A percentile compares a stretch with the other conserved stretches of the same genome.
These are phyloP conservation scores for Heliosperma pusillum DNA, from an alignment of 148 eudicot species.

Conservation along the genomic window DNA sequence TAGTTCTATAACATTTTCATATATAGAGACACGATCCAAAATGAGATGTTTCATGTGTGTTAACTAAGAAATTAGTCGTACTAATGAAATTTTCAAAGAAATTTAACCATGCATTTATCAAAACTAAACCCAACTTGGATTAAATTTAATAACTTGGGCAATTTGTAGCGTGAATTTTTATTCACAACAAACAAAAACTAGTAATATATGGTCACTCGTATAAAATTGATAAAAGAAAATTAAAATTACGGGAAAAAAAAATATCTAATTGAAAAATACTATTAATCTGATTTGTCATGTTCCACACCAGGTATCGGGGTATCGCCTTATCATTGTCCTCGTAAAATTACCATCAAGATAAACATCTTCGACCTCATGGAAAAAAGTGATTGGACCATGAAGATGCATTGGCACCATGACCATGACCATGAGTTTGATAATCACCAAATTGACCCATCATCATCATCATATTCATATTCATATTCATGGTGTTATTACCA, in stretches of 20 bases:
- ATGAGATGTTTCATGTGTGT: no score
- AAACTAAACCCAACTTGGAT: not conserved
- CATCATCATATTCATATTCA: constrained; percentile 26
- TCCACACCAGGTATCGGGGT: no score
- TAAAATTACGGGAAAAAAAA: not conserved
- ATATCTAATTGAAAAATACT: not conserved
- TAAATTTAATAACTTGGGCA: not conserved
- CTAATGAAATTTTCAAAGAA: no score
- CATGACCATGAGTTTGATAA: constrained; percentile 20
- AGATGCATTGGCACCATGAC: constrained; percentile 28
- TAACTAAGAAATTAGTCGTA: no score
- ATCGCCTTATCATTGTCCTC: no score
- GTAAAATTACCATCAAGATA: no score
- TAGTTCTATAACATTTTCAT: no score
- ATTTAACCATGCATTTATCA: not conserved
- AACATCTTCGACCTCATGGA: constrained; percentile 7
- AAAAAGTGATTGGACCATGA: constrained; percentile 26
- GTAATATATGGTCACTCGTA: not conserved
- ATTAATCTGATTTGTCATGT: not conserved
- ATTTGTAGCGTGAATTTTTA: not conserved
- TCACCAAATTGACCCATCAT: constrained; percentile 39
- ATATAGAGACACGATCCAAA: no score
- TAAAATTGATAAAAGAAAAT: not conserved
- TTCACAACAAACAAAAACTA: not conserved
- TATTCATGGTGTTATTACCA: constrained; percentile 14